These are phyloP conservation scores for Colletotrichum chlorophyti DNA, from an alignment of 2,329 filamentous ascomycete species.

Conservation along the genomic window DNA sequence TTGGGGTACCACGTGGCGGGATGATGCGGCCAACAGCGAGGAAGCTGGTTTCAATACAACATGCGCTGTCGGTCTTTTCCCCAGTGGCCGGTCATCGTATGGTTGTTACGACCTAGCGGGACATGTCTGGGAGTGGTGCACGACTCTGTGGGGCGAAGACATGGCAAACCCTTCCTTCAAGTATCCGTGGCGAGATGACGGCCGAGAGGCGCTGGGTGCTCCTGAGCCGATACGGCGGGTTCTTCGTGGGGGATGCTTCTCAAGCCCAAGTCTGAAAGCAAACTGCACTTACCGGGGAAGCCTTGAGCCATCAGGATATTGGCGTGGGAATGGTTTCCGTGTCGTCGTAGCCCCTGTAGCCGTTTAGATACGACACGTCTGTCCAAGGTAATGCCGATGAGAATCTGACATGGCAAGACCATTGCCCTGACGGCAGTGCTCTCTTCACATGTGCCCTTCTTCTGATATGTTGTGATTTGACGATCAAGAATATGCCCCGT, in stretches of 20 bases:
- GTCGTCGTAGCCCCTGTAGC: neutral
- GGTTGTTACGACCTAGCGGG: slow-evolving; percentile 11
- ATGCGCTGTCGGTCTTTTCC: slow-evolving; percentile 5
- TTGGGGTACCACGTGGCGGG: neutral
- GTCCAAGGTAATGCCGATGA: too few relatives aligned
- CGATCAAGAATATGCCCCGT: too few relatives aligned
- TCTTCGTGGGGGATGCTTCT: slow-evolving; percentile 2
- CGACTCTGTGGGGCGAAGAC: slow-evolving; percentile 14
- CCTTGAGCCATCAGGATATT: slow-evolving; percentile 7
- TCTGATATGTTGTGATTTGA: too few relatives aligned
- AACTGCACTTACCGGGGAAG: slow-evolving; percentile 18
- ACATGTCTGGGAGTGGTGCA: slow-evolving; percentile 17
- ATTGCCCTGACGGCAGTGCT: too few relatives aligned
- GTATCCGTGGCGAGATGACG: slow-evolving; percentile 6
- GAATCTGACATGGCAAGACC: too few relatives aligned
- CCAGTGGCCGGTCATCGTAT: slow-evolving; percentile 1
- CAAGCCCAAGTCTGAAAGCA: slow-evolving; percentile 5
- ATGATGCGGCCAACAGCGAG: neutral
- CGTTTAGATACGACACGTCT: too few relatives aligned
- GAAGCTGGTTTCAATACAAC: neutral
- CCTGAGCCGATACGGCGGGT: neutral
- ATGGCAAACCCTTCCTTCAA: slow-evolving; percentile 5
- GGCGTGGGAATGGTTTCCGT: slow-evolving; percentile 9
- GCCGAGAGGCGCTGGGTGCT: neutral
- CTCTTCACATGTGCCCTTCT: too few relatives aligned